Evolutionary conservation across 116 monocot genomes (phyloP).

Genomic region (Zostera marina): DNA sequence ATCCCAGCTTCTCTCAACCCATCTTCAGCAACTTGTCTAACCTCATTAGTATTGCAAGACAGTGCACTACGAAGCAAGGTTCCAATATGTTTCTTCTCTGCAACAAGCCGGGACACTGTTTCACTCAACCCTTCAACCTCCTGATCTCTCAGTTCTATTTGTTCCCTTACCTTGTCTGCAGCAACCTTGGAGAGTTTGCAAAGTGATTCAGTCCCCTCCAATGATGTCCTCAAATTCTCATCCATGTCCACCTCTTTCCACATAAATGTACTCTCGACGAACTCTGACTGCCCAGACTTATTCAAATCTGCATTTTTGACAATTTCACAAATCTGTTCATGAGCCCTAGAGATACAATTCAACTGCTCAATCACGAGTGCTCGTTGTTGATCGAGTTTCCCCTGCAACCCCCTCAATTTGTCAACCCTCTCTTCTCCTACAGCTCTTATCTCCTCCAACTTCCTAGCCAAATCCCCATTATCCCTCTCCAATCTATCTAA

Average conservation of each 20-base stretch:
- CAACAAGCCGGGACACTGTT: conserved; percentile 35
- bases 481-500: conserved; percentile 23
- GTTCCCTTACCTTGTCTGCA: conserved; percentile 37
- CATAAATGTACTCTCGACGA: conserved; percentile 50
- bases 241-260: conserved; percentile 61
- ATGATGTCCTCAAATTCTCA: conserved; percentile 33
- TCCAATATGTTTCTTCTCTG: conserved; percentile 81
- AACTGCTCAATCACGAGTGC: conserved; percentile 55
- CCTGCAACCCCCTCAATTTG: conserved; percentile 44
- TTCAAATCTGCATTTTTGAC: conserved; percentile 14
- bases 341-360: conserved; percentile 43
- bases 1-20: conserved; percentile 75
- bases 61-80: conserved; percentile 77
- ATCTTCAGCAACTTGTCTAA: conserved; percentile 63
- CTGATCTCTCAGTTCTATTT: conserved; percentile 22
- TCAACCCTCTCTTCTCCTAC: conserved; percentile 30
- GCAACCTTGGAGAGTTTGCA: conserved; percentile 41
- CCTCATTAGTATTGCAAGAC: conserved; percentile 47
- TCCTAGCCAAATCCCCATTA: conserved; percentile 30
- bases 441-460: conserved; percentile 28
- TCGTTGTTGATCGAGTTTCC: conserved; percentile 47
- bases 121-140: conserved; percentile 32
- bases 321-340: conserved; percentile 34
- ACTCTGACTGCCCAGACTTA: conserved; percentile 19
- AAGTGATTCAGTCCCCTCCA: conserved; percentile 43